Base-by-base conservation (phyloP, 2,329 filamentous ascomycete species). In the Sporothrix inflata region DNA sequence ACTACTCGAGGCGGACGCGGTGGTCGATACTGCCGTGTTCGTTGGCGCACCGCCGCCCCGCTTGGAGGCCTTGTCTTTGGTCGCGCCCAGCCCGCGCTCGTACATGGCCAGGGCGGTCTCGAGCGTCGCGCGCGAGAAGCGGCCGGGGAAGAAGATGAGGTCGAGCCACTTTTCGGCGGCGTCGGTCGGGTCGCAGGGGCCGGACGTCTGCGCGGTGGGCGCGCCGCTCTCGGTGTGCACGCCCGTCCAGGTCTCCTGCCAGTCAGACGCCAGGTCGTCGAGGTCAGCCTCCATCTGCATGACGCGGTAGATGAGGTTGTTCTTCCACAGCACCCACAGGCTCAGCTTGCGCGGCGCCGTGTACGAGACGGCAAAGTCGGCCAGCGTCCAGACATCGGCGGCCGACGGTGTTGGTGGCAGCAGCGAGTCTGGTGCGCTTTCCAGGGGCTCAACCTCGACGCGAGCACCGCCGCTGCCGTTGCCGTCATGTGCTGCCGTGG, bases 91-190 rank as follows among this genome's bases (percentile, higher is more conserved):
- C 16, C 86, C 92, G 75, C 90, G 89, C 79, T 93, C 91, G 77
- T 97, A 98, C 72, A 97, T 92, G 34, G 88, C 85, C 45, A 98
- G 83, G 1, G 94, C 93, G 19, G 94, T 93, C 79, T 97, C 93
- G 16, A 99, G 84, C 0, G 93, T 94, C 8, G 92, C 86, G 45
- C 86, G 87, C 0, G 92, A 92, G 78, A 97, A 98, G 70, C 92
- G 89, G 19, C 93, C 94, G 1, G 96, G 95, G 73, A 89, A 90
- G 77, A 98, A 87, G 72, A 99, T 89, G 75, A 92, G 92, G 38
- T 92, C 86, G 9, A 98, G 83, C 96, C 96, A 99, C 79, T 92
- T 92, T 77, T 97, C 93, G 0, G 91, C 91, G 7, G 90, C 85
- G 80, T 94, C 91, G 40, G 89, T 86, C 45, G 90, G 83, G 77